A percentile compares a stretch with the other conserved stretches of the same genome.
phyloP scores from a whole-genome alignment of 192 early-diverging fungal species.

The Coemansia sp. region DNA sequence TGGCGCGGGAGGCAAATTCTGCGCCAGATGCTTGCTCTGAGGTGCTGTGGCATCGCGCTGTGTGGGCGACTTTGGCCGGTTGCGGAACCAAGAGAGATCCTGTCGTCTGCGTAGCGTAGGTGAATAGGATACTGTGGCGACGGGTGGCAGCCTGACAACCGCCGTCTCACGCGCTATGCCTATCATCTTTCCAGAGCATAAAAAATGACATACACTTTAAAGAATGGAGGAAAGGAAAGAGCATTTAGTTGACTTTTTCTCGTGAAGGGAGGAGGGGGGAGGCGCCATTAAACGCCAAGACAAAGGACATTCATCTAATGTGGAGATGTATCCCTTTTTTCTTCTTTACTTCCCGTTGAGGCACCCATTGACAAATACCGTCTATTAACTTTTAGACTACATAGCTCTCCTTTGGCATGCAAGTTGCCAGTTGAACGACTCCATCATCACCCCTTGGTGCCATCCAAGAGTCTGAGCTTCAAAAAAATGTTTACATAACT shows the following conservation, averaged over 20 bases:
- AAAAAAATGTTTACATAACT: not conserved
- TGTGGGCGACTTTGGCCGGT: slow-evolving; percentile 1
- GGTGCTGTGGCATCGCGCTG: not conserved
- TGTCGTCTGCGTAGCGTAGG: not conserved
- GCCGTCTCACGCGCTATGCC: not conserved
- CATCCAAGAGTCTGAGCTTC: not conserved
- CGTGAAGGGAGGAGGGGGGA: not conserved
- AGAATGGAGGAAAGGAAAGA: not conserved
- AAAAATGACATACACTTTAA: not conserved
- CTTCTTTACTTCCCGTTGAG: not conserved
- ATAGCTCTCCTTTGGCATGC: not conserved
- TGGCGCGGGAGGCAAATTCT: not conserved
- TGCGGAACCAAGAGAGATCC: slow-evolving; percentile 12
- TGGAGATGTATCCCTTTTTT: not conserved
- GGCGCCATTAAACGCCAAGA: not conserved
- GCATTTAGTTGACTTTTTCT: not conserved
- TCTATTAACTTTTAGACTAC: not conserved
- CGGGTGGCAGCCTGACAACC: not conserved
- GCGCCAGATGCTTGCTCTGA: not conserved
- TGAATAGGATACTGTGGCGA: not conserved
- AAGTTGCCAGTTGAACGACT: not conserved
- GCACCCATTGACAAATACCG: not conserved
- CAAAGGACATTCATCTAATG: not conserved
- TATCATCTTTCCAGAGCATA: not conserved
- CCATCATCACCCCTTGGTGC: not conserved